Conservation (phyloP, 176 grass and related monocot species). For the Cocos nucifera region DNA sequence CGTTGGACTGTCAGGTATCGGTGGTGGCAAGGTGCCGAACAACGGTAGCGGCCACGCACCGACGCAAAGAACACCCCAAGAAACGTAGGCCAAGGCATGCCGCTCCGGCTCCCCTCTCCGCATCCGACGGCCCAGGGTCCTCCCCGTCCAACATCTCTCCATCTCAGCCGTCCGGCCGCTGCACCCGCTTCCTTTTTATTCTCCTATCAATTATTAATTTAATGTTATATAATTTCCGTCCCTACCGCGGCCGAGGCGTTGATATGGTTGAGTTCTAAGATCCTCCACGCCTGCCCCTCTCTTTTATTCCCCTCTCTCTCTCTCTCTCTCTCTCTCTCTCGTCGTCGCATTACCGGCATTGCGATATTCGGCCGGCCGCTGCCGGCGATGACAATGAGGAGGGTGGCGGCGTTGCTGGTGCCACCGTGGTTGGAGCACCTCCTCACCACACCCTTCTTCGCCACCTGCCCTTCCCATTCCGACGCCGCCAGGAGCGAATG, state of each 20-base stretch:
- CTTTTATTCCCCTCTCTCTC: background rate
- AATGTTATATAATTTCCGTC: background rate
- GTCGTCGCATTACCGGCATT: background rate
- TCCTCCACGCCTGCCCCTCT: background rate
- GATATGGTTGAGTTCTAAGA: background rate
- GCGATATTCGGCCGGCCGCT: background rate
- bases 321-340: background rate
- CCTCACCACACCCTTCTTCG: conserved; percentile 51
- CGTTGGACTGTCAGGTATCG: background rate
- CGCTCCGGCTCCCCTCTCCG: too few species aligned
- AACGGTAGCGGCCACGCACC: background rate
- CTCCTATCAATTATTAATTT: background rate
- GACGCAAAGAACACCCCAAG: background rate
- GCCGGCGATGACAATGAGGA: conserved; percentile 46
- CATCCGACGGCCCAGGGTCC: background rate
- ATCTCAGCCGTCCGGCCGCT: background rate
- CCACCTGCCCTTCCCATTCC: conserved; percentile 40
- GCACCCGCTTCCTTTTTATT: background rate
- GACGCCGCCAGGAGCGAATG: conserved; percentile 55
- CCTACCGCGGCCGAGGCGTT: background rate
- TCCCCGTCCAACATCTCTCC: background rate
- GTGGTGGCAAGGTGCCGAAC: conserved; percentile 4
- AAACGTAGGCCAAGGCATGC: too few species aligned
- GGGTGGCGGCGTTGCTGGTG: conserved; percentile 31
- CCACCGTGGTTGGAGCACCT: conserved; percentile 64